Evolutionary conservation across 257 asterid genomes (phyloP), one percentile per base, ranked within the genome.

Genomic region (Solanum rostratum): DNA sequence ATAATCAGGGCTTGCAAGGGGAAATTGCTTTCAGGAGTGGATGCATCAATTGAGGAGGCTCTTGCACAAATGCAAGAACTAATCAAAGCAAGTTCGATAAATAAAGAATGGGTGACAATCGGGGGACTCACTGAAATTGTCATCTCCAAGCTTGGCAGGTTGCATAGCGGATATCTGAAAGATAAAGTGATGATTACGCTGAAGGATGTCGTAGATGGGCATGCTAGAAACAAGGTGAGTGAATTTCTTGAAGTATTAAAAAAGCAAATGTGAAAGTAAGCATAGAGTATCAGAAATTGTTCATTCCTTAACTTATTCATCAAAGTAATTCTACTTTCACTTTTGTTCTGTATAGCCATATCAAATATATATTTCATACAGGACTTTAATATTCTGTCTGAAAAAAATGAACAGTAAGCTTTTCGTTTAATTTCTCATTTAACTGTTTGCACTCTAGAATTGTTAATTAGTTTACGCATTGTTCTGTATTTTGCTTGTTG

Each of bases 91-190:
- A 87, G 87, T 66, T 86, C 89, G 10, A 88, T 91, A 69, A 92
- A 87, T 82, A 90, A 85, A 87, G 96, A 92, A 10, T 92, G 96
- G 96, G 86, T 90, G 79, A 89, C 93, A 13, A 90, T 90, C n/a
- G 92, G 89, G 20, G 94, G 96, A 29, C 73, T 91, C 22, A 90
- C 92, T 5, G 85, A 85, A 37, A 78, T 85, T 69, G 86, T 84
- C 41, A 87, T 89, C 71, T 55, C 85, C 6, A 46, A 88, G 86
- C 86, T 90, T 74, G 90, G 86, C 24, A 69, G 74, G 76, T 62
- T 12, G 53, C 78, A 12, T 43, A 69, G 37, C 29, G 79, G 81
- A 57, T 90, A 73, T 85, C 86, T 85, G 81, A 89, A 66, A 82
- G 80, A 16, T 81, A 87, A 84, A 27, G 65, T 87, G 22, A 65